Conservation (phyloP, 2,329 filamentous ascomycete species). For the Hypoxylon sp. region DNA sequence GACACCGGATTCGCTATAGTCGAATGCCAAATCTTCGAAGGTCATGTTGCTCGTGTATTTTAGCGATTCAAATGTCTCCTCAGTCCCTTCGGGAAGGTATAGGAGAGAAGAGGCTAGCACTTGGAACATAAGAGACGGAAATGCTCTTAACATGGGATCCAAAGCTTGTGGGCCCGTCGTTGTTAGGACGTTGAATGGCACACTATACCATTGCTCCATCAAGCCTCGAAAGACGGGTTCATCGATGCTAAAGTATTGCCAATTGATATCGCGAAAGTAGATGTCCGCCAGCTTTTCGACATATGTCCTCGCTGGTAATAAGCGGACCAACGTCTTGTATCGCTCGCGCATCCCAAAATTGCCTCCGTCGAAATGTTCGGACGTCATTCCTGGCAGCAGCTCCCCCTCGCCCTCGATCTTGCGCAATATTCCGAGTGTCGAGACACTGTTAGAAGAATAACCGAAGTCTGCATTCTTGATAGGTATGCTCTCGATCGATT, state of each 20-base stretch:
- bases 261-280: slow-evolving; percentile 72
- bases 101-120: slow-evolving; percentile 69
- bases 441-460: slow-evolving; percentile 65
- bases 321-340: slow-evolving; percentile 71
- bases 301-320: slow-evolving; percentile 68
- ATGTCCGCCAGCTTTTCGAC: slow-evolving; percentile 69
- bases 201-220: slow-evolving; percentile 68
- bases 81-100: slow-evolving; percentile 64
- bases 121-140: slow-evolving; percentile 73
- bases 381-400: slow-evolving; percentile 54
- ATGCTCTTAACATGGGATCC: slow-evolving; percentile 66
- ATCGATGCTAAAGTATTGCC: slow-evolving; percentile 71
- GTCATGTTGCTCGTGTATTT: slow-evolving; percentile 73
- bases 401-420: slow-evolving; percentile 66
- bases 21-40: slow-evolving; percentile 72
- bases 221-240: slow-evolving; percentile 66
- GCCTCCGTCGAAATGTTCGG: slow-evolving; percentile 54
- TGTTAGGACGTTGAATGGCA: slow-evolving; percentile 67
- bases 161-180: slow-evolving; percentile 66
- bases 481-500: slow-evolving; percentile 56
- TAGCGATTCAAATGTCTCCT: slow-evolving; percentile 67
- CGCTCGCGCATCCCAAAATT: slow-evolving; percentile 66
- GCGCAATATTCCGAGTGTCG: slow-evolving; percentile 69
- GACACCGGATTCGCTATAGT: slow-evolving; percentile 72
- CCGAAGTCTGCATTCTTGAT: slow-evolving; percentile 66